Evolutionary conservation across 345 rosid species (phyloP).

Genomic region (Corchorus capsularis): DNA sequence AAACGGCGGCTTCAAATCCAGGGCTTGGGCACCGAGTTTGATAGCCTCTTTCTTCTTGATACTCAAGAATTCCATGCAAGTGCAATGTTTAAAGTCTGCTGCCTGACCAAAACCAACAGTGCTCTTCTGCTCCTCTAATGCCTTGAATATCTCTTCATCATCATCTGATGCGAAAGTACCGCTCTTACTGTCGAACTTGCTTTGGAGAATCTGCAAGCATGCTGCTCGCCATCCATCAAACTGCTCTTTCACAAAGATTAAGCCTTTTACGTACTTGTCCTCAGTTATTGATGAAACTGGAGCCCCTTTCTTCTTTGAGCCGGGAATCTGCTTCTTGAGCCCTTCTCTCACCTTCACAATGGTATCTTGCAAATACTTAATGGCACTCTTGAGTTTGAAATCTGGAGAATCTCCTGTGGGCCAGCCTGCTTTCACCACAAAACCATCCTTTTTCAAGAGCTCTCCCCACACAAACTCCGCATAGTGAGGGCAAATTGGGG

Average conservation of each 20-base stretch:
- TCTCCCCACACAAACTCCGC: conserved; percentile 90
- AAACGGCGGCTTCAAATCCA: conserved; percentile 79
- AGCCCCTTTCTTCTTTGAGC: conserved; percentile 73
- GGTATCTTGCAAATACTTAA: conserved; percentile 88
- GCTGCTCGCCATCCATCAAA: conserved; percentile 90
- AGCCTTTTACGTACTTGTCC: conserved; percentile 46
- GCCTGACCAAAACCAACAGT: conserved; percentile 58
- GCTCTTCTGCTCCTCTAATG: conserved; percentile 55
- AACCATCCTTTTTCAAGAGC: conserved; percentile 76
- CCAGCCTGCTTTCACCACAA: conserved; percentile 86
- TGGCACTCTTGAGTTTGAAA: conserved; percentile 75
- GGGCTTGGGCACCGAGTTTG: conserved; percentile 65
- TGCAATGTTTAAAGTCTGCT: conserved; percentile 63
- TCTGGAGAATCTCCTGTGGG: conserved; percentile 74
- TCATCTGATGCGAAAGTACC: conserved; percentile 59
- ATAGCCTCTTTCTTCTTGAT: conserved; percentile 80
- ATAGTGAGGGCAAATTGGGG: conserved; percentile 95
- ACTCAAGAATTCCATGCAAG: conserved; percentile 89
- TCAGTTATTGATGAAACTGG: conserved; percentile 51
- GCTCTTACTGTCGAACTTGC: conserved; percentile 49
- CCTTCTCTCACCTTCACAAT: conserved; percentile 76
- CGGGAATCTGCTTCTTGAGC: conserved; percentile 68
- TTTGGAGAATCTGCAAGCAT: conserved; percentile 70
- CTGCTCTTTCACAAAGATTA: conserved; percentile 77
- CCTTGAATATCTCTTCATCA: conserved; percentile 64